Base-by-base conservation (phyloP, 2,329 filamentous ascomycete species). In the Xylariaceae sp. region DNA sequence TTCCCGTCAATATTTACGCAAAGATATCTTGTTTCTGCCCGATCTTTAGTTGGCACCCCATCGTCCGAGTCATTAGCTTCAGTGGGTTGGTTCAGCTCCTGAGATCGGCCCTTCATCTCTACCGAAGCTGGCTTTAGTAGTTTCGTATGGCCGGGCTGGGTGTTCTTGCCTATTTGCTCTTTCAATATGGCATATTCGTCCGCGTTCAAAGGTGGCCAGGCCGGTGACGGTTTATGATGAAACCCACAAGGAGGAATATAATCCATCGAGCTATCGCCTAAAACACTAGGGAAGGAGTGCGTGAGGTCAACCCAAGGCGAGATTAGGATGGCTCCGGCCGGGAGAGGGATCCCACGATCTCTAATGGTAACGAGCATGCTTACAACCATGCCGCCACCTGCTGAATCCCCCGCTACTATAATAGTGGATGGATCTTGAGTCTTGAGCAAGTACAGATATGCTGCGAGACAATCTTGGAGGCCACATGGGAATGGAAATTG, bases 401-500 rank as follows among this genome's bases (percentile, higher is more conserved):
- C 94, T 8, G 93, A 97, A 68, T 99, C 94, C 18, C 94, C 94
- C 0, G 91, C 92, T 23, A 97, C 71, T 15, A 97, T 78, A 37
- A 99, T 94, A 7, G 91, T 92, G 18, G 81, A 86, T 0, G 93
- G 86, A 43, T 91, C 84, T 62, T 96, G 88, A 2, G 85, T 75
- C 3, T 84, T 84, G 40, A 97, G 79, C 2, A 97, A 82, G 63
- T 91, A 88, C 13, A 97, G 76, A 67, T 99, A 97, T 0, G 91
- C 84, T 1, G 93, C 91, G 43, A 99, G 71, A 64, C 91, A 96
- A 69, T 99, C 94, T 50, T 94, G 87, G 6, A 99, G 74, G 23
- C 90, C 92, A 66, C 94, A 97, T 0, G 94, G 94, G 60, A 99
- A 99, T 0, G 94, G 94, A 55, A 93, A 99, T 69, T 97, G 92